Conservation (phyloP, 192 early-diverging fungal species). For the Backusella morwellensis region DNA sequence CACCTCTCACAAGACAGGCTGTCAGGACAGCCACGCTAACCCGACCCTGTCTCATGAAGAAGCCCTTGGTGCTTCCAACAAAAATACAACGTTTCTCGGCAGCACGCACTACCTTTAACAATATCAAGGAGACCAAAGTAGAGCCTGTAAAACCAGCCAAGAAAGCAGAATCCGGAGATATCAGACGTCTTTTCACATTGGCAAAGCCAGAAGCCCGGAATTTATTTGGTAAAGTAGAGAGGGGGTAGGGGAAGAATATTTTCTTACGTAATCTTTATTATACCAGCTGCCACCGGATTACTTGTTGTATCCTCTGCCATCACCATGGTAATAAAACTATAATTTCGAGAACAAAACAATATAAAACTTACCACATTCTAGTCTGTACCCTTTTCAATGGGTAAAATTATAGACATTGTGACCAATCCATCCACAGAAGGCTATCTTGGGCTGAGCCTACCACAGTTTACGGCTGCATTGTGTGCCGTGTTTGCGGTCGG, state of each 20-base stretch:
- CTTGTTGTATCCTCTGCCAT: constrained; percentile 58
- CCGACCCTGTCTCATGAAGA: background rate
- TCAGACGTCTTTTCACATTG: constrained; percentile 20
- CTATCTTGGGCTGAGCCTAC: constrained; percentile 50
- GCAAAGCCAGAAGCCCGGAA: constrained; percentile 32
- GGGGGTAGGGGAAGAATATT: background rate
- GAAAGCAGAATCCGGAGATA: constrained; percentile 5
- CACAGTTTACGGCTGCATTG: constrained; percentile 51
- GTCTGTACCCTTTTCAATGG: constrained; percentile 65
- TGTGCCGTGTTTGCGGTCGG: constrained; percentile 38
- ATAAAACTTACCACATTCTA: background rate
- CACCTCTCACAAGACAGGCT: background rate
- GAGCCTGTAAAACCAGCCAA: background rate
- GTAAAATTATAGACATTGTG: constrained; percentile 67
- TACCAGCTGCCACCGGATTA: constrained; percentile 49
- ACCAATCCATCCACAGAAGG: constrained; percentile 40
- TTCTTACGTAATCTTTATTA: background rate
- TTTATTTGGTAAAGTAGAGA: constrained; percentile 22
- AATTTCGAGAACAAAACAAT: background rate
- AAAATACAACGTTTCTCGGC: background rate
- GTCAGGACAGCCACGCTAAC: background rate
- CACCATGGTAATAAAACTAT: constrained; percentile 44
- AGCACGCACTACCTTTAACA: background rate
- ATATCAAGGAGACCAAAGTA: background rate
- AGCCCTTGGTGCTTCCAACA: background rate